Percentiles rank a stretch among this genome's conserved stretches.
These are phyloP conservation scores for Petunia axillaris DNA, from an alignment of 257 asterid species.

Conservation along the genomic window DNA sequence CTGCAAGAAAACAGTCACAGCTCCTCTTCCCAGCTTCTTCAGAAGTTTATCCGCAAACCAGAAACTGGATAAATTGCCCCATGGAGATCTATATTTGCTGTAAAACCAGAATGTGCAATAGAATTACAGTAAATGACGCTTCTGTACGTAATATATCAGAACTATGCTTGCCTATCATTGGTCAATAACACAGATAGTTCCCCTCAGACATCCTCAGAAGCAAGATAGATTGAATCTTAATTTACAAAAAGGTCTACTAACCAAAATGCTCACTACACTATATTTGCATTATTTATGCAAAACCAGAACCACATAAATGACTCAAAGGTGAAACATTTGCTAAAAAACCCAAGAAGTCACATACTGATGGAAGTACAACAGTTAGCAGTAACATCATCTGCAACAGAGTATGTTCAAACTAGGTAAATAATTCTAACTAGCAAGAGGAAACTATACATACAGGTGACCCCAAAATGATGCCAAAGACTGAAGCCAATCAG, in stretches of 20 bases:
- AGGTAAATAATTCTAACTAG: conserved; percentile 31
- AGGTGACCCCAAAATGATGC: conserved; percentile 99
- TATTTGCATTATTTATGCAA: neutral
- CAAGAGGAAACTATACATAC: conserved; percentile 58
- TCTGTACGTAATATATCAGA: neutral
- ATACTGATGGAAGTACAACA: conserved; percentile 20
- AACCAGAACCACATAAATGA: neutral
- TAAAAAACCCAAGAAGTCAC: neutral
- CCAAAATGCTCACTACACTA: neutral
- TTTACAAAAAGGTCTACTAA: neutral
- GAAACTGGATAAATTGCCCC: conserved; percentile 57
- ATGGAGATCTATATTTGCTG: conserved; percentile 54
- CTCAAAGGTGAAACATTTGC: neutral
- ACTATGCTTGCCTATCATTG: conserved; percentile 1
- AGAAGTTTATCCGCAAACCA: conserved; percentile 54
- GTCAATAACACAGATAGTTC: neutral
- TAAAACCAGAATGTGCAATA: conserved; percentile 35
- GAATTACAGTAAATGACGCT: conserved; percentile 12
- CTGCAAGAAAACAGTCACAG: conserved; percentile 50
- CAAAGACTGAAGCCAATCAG: conserved; percentile 99
- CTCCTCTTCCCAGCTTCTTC: conserved; percentile 58
- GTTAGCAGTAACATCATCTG: conserved; percentile 16
- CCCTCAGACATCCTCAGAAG: neutral
- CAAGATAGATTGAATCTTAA: neutral
- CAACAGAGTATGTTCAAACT: conserved; percentile 30